A percentile compares a stretch with the other conserved stretches of the same genome.
Evolutionary conservation across 1,139 yeast genomes (phyloP).

Genomic region (Meyerozyma athensensis): DNA sequence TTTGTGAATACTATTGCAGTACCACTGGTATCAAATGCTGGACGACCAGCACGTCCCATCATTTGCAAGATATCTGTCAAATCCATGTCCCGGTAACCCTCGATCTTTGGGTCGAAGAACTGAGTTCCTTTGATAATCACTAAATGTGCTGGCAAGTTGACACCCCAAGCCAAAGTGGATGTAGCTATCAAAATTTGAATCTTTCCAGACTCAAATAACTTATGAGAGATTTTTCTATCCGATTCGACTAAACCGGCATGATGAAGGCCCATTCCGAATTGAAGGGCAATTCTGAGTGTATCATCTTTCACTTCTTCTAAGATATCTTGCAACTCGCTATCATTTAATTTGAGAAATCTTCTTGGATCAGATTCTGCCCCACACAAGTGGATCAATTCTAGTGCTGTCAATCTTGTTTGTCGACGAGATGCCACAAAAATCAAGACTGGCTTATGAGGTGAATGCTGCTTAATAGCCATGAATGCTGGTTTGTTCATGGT

Average conservation of each 20-base stretch:
- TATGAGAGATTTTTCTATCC: constrained; percentile 85
- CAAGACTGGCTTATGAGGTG: constrained; percentile 88
- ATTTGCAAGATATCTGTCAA: constrained; percentile 85
- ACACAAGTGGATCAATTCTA: constrained; percentile 88
- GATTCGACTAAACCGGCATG: constrained; percentile 95
- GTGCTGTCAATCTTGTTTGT: constrained; percentile 91
- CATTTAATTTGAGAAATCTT: constrained; percentile 74
- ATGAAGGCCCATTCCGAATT: constrained; percentile 94
- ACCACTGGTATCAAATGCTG: constrained; percentile 94
- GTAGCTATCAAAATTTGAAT: constrained; percentile 92
- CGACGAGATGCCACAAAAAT: constrained; percentile 96
- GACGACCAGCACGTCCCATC: constrained; percentile 97
- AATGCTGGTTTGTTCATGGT: constrained; percentile 98
- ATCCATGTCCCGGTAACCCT: constrained; percentile 82
- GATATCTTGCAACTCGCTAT: constrained; percentile 64
- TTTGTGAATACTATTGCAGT: constrained; percentile 92
- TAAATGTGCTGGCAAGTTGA: constrained; percentile 89
- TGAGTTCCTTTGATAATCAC: constrained; percentile 94
- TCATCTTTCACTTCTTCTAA: constrained; percentile 78
- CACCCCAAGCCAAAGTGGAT: constrained; percentile 97
- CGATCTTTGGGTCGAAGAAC: constrained; percentile 76
- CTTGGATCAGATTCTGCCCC: constrained; percentile 94
- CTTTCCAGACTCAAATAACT: constrained; percentile 76
- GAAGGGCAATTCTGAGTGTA: constrained; percentile 75
- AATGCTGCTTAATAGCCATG: constrained; percentile 92